Base-by-base conservation (phyloP, 768 basidiomycete genomes). In the Suillus fuscotomentosus region DNA sequence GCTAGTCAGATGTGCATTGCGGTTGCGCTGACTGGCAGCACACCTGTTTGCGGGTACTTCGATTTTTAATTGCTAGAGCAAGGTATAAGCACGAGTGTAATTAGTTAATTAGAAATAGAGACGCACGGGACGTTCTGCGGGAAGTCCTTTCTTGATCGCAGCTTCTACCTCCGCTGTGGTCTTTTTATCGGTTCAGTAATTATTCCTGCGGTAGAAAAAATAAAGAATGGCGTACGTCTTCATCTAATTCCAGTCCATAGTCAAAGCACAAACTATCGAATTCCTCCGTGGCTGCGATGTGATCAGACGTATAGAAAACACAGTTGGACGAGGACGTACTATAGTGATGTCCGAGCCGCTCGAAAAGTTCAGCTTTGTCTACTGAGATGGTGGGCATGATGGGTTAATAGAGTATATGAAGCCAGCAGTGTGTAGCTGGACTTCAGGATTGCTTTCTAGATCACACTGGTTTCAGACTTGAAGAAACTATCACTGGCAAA, bases 31-130 rank as follows among this genome's bases (percentile, higher is more conserved):
- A 61, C 20, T 47, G 42, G 53, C 70, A 63, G 68, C 75, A 36
- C 63, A 87, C 95, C 95, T 89, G 77, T 99, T 99, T n/a, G 97
- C 97, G 53, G 97, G 96, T 51, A 98, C 86, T 77, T 99, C 97
- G 70, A 99, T 97, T 84, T 99, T 99, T 70, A 99, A 82, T 92
- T 97, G 94, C 89, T 98, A 68, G 56, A 61, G 8, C 43, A 3
- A 61, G 39, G 7, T 13, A 24, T 72, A 57, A 74, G 65, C 6
- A 42, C 24, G 27, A 1, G 20, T 8, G 10, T 13, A 20, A 38
- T 31, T 13, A 34, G n/a, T 27, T 17, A n/a, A 38, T 22, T 13
- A 34, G 38, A 47, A 47, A 34, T 50, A 60, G 22, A 36, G 51
- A 71, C 73, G 61, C 71, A 94, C 93, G 20, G 94, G 92, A 69